Evolutionary conservation across 78 protist genomes (phyloP).

Genomic region (Emiliania huxleyi): DNA sequence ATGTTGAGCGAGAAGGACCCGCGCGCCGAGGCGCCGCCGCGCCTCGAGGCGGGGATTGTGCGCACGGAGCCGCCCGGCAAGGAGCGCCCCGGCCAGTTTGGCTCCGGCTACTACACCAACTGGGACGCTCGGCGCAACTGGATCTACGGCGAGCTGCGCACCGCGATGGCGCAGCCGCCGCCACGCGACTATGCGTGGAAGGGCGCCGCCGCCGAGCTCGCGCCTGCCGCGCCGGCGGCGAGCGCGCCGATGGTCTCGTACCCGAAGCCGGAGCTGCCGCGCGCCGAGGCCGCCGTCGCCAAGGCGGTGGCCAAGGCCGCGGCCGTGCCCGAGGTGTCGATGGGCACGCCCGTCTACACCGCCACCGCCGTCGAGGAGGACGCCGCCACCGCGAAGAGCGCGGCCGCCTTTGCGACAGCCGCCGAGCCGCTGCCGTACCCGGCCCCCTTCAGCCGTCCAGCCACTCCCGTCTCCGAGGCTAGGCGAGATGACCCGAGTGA

Average conservation of each 20-base stretch:
- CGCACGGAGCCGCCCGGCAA: not conserved
- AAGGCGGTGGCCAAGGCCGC: not conserved
- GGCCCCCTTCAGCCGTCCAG: too few species aligned
- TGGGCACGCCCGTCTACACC: too few species aligned
- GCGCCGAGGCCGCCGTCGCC: not conserved
- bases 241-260: not conserved
- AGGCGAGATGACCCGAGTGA: too few species aligned
- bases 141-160: not conserved
- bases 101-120: not conserved
- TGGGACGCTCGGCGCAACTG: not conserved
- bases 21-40: not conserved
- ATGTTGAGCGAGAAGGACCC: not conserved
- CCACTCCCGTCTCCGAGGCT: too few species aligned
- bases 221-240: not conserved
- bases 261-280: not conserved
- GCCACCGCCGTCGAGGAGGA: not conserved
- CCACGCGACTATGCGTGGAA: not conserved
- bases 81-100: not conserved
- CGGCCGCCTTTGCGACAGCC: too few species aligned
- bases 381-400: not conserved
- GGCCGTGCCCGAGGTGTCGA: too few species aligned
- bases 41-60: not conserved
- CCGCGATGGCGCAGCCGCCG: not conserved
- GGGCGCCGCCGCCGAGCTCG: not conserved
- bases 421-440: not conserved